Percentiles rank a stretch among this genome's conserved stretches.
phyloP scores from a whole-genome alignment of 257 asterid genomes.

The Fraxinus quadrangulata region DNA sequence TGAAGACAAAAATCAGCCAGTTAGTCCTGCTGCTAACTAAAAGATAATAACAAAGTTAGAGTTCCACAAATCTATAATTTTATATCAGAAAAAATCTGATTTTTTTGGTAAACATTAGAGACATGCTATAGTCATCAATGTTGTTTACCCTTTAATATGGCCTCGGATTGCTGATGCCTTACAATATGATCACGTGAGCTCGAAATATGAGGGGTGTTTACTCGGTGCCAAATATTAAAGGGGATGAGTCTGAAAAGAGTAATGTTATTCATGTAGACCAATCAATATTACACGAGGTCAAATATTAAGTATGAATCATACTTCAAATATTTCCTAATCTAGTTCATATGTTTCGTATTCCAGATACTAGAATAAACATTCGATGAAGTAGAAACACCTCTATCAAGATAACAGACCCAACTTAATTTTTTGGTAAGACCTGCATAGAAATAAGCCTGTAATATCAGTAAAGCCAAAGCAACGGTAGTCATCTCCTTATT shows the following conservation, averaged over 20 bases:
- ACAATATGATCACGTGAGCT: constrained; percentile 58
- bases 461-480: too few species aligned
- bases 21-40: neutral
- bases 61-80: neutral
- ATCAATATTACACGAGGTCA: too few species aligned
- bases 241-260: constrained; percentile 29
- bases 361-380: too few species aligned
- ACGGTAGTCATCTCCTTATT: too few species aligned
- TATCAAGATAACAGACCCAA: too few species aligned
- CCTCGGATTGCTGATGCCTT: constrained; percentile 52
- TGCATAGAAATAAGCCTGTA: too few species aligned
- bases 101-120: constrained; percentile 17
- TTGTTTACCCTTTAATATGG: constrained; percentile 31
- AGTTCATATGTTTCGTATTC: too few species aligned
- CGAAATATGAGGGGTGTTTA: constrained; percentile 52
- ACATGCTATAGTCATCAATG: constrained; percentile 11
- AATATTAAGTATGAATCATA: too few species aligned
- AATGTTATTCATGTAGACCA: constrained; percentile 41
- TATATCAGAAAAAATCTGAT: neutral
- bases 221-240: constrained; percentile 47
- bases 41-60: neutral
- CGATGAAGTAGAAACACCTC: too few species aligned
- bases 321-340: too few species aligned
- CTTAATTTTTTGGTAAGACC: too few species aligned
- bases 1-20: neutral